Evolutionary conservation across 1,139 yeast species (phyloP), one percentile per base, ranked within the genome.

Genomic region (Geotrichum histeridarum): DNA sequence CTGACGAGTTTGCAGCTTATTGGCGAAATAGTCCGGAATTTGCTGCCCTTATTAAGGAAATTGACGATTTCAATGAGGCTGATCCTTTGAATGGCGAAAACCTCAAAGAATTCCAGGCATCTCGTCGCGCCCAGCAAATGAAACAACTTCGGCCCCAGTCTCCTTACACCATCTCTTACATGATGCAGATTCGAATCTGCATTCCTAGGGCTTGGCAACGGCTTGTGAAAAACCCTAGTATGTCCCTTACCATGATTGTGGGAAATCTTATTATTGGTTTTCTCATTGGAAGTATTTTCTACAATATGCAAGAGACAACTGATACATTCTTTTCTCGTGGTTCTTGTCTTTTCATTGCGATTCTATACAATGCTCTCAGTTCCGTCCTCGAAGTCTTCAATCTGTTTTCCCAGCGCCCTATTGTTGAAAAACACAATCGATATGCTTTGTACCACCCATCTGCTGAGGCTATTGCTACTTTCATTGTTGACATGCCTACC

Each of bases 401-500:
- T 6, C 70, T 85, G 54, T 80, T 76, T 61, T 90, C 83, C 64
- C 83, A 88, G n/a, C 80, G 95, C 64, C 83, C 86, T 2, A 80
- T 87, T 59, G 86, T 86, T 32, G 91, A 85, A 68, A 88, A 88
- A 66, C 95, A 87, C 63, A 83, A 83, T 65, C 77, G 81, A 42
- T 86, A 81, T 67, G 88, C 90, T 0, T 69, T 86, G 54, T 86
- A 85, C 64, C 87, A 84, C 58, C 93, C 93, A 7, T 77, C 89
- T 54, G 88, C 91, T 1, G 88, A 85, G 61, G 89, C 93, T 0
- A 63, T 84, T 22, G 86, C 91, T 0, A 80, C 87, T 9, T 77
- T 84, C 51, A 62, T 84, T 15, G 79, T 89, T 1, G 89, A 85
- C 62, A 63, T 85, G 56, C 94, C 94, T 0, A 73, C 80, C 41